phyloP scores from a whole-genome alignment of 805 yeast genomes.

The Lipomyces yamanashiensis region DNA sequence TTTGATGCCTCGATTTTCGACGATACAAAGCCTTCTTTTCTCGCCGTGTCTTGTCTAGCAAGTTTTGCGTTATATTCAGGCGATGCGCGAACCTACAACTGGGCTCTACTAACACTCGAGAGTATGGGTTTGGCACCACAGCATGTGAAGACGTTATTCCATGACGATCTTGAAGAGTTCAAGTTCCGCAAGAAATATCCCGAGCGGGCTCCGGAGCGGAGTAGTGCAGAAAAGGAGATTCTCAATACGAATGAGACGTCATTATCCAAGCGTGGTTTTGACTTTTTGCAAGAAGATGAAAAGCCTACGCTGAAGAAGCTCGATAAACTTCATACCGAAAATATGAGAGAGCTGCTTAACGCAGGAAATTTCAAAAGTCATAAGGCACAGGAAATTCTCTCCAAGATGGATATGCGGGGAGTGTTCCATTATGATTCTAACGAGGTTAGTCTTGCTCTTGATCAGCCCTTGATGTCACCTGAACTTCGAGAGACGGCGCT shows the following conservation, averaged over 20 bases:
- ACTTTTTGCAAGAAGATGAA: neutral
- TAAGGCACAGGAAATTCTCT: neutral
- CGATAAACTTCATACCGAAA: neutral
- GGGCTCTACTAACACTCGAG: conserved; percentile 28
- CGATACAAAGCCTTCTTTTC: conserved; percentile 8
- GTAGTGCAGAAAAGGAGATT: conserved; percentile 9
- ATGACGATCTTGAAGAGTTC: conserved; percentile 1
- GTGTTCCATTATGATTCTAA: conserved; percentile 8
- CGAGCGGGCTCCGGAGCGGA: neutral
- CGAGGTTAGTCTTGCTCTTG: neutral
- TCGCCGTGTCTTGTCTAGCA: conserved; percentile 12
- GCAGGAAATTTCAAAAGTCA: neutral
- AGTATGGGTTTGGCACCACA: conserved; percentile 23
- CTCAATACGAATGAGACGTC: neutral
- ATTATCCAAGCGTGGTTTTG: neutral
- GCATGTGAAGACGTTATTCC: conserved; percentile 16
- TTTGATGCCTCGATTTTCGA: conserved; percentile 17
- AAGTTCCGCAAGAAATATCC: neutral
- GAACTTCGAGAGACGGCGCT: neutral
- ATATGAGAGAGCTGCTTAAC: conserved; percentile 5
- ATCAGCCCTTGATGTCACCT: neutral
- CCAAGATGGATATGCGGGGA: conserved; percentile 1
- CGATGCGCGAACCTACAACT: conserved; percentile 18
- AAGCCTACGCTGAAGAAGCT: neutral
- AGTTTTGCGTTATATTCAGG: conserved; percentile 21